These are phyloP conservation scores for Populus tomentosa DNA, from an alignment of 441 rosid species.

Conservation along the genomic window DNA sequence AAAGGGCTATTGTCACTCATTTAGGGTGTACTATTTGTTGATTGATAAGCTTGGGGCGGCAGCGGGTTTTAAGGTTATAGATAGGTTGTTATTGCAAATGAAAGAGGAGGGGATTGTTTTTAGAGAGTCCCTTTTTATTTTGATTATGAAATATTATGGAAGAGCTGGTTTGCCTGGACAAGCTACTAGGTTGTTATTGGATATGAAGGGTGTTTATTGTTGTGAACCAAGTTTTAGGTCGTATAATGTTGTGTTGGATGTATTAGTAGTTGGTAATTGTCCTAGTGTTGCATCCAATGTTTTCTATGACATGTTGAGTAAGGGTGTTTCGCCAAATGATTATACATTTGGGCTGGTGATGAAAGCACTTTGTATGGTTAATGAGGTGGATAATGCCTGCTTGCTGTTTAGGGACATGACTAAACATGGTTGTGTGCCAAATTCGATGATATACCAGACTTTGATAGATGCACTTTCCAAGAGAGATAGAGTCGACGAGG, in stretches of 20 bases:
- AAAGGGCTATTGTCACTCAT: slow-evolving; percentile 60
- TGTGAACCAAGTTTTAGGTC: slow-evolving; percentile 68
- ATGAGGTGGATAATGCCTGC: slow-evolving; percentile 70
- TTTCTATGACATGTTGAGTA: slow-evolving; percentile 75
- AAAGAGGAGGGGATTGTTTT: slow-evolving; percentile 67
- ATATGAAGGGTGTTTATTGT: slow-evolving; percentile 55
- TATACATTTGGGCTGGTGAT: slow-evolving; percentile 69
- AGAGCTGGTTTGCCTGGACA: slow-evolving; percentile 67
- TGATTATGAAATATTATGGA: slow-evolving; percentile 66
- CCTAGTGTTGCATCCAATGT: slow-evolving; percentile 63
- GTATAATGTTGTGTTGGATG: slow-evolving; percentile 59
- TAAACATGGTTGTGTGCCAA: slow-evolving; percentile 77
- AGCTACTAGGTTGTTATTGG: slow-evolving; percentile 70
- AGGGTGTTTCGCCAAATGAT: slow-evolving; percentile 59
- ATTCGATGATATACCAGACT: slow-evolving; percentile 66
- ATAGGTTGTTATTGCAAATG: slow-evolving; percentile 62
- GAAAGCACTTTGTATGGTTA: slow-evolving; percentile 66
- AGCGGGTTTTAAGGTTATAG: slow-evolving; percentile 58
- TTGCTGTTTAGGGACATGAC: slow-evolving; percentile 76
- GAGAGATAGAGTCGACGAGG: slow-evolving; percentile 59
- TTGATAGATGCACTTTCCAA: slow-evolving; percentile 68
- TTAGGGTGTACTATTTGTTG: slow-evolving; percentile 55
- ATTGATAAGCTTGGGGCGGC: slow-evolving; percentile 68
- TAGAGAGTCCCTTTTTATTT: slow-evolving; percentile 62
- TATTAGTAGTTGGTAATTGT: slow-evolving; percentile 53